These are phyloP conservation scores for Saccharomycopsis microspora DNA, from an alignment of 805 yeast species.

Conservation along the genomic window DNA sequence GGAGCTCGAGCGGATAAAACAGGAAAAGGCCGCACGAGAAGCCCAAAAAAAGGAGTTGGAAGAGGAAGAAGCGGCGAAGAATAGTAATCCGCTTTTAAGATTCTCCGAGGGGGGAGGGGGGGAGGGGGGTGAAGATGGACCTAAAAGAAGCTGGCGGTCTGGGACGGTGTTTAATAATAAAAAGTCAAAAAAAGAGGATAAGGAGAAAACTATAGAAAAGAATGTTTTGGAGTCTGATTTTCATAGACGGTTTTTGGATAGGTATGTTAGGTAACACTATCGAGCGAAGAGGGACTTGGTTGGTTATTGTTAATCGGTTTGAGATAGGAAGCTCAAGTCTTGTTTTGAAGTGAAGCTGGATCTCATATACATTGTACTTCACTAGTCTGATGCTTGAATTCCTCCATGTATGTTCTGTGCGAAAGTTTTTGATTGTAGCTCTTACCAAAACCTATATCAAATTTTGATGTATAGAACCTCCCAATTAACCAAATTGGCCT, in stretches of 20 bases:
- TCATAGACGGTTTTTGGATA: conserved; percentile 8
- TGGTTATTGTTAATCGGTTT: no score
- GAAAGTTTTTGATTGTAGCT: no score
- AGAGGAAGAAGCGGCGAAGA: conserved; percentile 1
- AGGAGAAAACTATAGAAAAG: neutral
- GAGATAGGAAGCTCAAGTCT: no score
- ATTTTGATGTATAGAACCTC: no score
- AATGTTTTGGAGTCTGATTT: conserved; percentile 11
- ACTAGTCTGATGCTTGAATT: no score
- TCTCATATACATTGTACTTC: no score
- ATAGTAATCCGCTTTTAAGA: conserved; percentile 10
- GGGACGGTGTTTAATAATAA: conserved; percentile 10
- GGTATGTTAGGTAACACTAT: conserved; percentile 1
- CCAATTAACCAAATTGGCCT: no score
- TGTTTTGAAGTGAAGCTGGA: no score
- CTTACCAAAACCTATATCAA: no score
- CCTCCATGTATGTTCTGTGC: no score
- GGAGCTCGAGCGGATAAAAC: conserved; percentile 5
- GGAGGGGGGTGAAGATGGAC: neutral
- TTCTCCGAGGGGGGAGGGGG: neutral
- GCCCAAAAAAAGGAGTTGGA: conserved; percentile 3
- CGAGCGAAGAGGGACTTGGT: no score
- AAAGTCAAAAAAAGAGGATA: neutral
- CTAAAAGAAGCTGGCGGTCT: neutral
- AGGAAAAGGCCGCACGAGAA: neutral